Conservation (phyloP, 208 protist species). For the Balamuthia mandrillaris region DNA sequence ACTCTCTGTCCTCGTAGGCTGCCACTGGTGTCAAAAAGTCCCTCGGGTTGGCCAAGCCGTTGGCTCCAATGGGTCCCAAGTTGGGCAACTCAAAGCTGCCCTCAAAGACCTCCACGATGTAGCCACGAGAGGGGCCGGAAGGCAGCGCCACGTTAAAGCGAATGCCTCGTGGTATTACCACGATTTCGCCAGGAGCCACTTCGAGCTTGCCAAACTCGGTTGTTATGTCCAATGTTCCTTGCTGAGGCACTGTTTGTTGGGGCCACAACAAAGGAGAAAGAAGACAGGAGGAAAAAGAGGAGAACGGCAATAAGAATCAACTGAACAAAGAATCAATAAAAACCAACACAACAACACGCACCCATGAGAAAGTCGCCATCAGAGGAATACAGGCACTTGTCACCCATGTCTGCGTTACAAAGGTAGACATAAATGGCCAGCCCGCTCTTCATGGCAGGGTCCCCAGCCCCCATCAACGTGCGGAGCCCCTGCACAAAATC, state of each 20-base stretch:
- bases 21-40: slow-evolving; percentile 82
- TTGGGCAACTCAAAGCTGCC: slow-evolving; percentile 80
- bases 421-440: slow-evolving; percentile 77
- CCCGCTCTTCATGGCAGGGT: slow-evolving; percentile 66
- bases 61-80: slow-evolving; percentile 84
- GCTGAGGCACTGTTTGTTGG: slow-evolving; percentile 68
- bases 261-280: background rate
- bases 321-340: background rate
- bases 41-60: slow-evolving; percentile 83
- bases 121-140: slow-evolving; percentile 66
- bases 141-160: slow-evolving; percentile 67
- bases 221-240: slow-evolving; percentile 69
- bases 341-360: background rate
- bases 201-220: slow-evolving; percentile 79
- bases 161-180: slow-evolving; percentile 78
- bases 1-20: slow-evolving; percentile 70
- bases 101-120: slow-evolving; percentile 80
- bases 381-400: slow-evolving; percentile 64
- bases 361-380: slow-evolving; percentile 83
- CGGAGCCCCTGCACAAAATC: slow-evolving; percentile 66
- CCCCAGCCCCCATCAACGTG: slow-evolving; percentile 57
- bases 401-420: slow-evolving; percentile 68
- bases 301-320: background rate
- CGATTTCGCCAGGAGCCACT: slow-evolving; percentile 78
- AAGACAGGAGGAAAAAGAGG: background rate